These are phyloP conservation scores for Arbutus unedo DNA, from an alignment of 148 eudicot genomes.

Conservation along the genomic window DNA sequence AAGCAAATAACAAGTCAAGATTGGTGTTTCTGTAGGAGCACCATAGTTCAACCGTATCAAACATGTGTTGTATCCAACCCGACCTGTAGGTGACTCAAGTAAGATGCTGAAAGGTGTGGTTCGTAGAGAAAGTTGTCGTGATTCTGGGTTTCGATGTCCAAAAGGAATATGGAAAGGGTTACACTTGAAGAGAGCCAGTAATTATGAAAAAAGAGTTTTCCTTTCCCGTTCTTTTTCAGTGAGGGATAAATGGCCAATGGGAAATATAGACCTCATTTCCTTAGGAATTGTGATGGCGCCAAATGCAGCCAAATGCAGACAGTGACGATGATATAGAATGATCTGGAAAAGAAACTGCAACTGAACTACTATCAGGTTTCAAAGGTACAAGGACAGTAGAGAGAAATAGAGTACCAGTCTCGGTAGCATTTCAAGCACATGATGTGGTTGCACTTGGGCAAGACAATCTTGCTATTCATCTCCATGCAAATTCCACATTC, in stretches of 20 bases:
- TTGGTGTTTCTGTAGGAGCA: background rate
- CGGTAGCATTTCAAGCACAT: slow-evolving; percentile 95
- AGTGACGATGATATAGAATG: background rate
- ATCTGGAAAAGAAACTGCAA: background rate
- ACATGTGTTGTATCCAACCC: background rate
- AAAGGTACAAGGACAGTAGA: slow-evolving; percentile 5
- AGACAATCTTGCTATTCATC: slow-evolving; percentile 71
- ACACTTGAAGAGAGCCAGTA: background rate
- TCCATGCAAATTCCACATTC: slow-evolving; percentile 99
- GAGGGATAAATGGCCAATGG: background rate
- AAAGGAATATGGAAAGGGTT: background rate
- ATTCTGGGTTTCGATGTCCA: background rate
- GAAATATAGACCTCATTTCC: background rate
- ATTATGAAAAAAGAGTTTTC: background rate
- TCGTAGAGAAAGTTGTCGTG: background rate
- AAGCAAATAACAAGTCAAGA: too few relatives aligned
- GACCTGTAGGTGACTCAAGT: background rate
- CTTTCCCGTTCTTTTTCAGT: background rate
- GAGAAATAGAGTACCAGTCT: slow-evolving; percentile 55
- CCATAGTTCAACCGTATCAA: background rate
- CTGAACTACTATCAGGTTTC: background rate
- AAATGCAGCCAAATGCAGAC: background rate
- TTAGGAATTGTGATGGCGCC: background rate
- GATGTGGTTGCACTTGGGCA: slow-evolving; percentile 84
- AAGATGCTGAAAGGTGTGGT: background rate